Evolutionary conservation across 2,329 filamentous ascomycete species (phyloP), one percentile per base, ranked within the genome.

Genomic region (Penicillium vulpinum): DNA sequence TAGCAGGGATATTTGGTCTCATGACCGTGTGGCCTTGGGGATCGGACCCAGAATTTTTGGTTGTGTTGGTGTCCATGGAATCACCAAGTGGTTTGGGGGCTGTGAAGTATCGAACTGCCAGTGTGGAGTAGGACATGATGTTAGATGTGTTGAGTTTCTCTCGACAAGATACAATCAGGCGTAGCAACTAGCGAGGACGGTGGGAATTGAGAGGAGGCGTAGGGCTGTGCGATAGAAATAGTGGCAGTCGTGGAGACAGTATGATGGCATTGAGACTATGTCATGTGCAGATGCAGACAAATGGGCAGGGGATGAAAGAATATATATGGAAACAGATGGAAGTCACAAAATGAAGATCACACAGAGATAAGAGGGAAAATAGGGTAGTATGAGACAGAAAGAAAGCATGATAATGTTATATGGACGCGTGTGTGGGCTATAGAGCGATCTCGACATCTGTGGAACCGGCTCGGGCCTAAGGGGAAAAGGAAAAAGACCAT

Each of bases 191-290:
- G 88, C 91, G 75, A 96, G 85, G 70, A 80, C 84, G 67, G 90
- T 95, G 78, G 86, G 84, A 68, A 96, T 87, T 71, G 89, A 93
- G 67, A 96, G 81, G 72, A 92, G 88, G 81, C 90, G 90, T 78
- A 96, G 80, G 72, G 90, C 89, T 76, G 88, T 95, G 81, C 90
- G 90, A 81, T 90, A 94, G 79, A 96, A 95, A 79, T 95, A 95
- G 75, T 95, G 91, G 71, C 90, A 95, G 77, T 95, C 89, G 82
- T 94, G 88, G 56, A 90, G 80, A 76, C 81, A 95, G 76, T 91
- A 93, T 68, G 83, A 77, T 81, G 89, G 89, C 90, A 95, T 95
- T 65, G 71, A 65, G 58, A 63, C 66, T 80, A 82, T 80, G 82
- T 77, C 78, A 67, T 64, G 60, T 62, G 58, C 58, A 38, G 51